Evolutionary conservation across 208 protist genomes (phyloP).

Genomic region (Herpetomonas muscarum): DNA sequence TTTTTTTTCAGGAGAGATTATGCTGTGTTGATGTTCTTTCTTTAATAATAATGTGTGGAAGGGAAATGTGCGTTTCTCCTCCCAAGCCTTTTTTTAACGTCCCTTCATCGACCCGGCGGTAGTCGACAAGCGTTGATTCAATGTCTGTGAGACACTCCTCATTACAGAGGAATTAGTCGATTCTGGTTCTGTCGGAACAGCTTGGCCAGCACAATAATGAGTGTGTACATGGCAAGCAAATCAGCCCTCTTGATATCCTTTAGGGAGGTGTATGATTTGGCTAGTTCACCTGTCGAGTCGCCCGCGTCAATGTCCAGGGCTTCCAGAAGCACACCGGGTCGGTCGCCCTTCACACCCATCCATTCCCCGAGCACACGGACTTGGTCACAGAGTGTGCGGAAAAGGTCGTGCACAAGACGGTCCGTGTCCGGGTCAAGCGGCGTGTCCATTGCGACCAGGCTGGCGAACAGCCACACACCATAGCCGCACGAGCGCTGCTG

Average conservation of each 20-base stretch:
- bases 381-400: constrained; percentile 60
- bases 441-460: constrained; percentile 54
- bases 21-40: no score
- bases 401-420: constrained; percentile 61
- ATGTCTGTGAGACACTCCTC: neutral
- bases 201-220: constrained; percentile 69
- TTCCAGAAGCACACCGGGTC: constrained; percentile 38
- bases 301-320: constrained; percentile 8
- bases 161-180: constrained; percentile 68
- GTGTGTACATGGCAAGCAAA: constrained; percentile 60
- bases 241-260: constrained; percentile 47
- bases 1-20: no score
- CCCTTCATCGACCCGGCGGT: no score
- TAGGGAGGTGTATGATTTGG: constrained; percentile 34
- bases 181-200: constrained; percentile 83
- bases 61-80: no score
- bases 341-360: constrained; percentile 32
- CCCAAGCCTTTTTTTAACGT: no score
- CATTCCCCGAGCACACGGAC: constrained; percentile 47
- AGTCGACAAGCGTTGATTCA: no score
- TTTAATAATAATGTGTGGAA: no score
- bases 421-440: constrained; percentile 80
- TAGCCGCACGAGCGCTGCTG: constrained; percentile 28
- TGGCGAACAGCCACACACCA: constrained; percentile 64
- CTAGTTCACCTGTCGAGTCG: neutral